Conservation (phyloP, 805 yeast species). For the Kluyveromyces aestuarii region DNA sequence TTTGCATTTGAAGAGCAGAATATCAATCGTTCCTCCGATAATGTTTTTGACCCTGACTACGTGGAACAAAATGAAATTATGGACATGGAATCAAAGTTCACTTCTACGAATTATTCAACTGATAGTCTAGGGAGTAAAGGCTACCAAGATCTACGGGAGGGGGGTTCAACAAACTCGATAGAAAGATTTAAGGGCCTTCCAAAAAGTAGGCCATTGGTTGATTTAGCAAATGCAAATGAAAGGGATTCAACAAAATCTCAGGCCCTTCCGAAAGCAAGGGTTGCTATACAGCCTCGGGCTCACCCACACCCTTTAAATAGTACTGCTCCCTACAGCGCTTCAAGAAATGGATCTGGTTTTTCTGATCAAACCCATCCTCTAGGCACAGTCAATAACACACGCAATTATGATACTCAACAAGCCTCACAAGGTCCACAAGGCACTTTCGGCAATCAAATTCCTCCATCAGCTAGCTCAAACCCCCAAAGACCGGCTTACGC, state of each 20-base stretch:
- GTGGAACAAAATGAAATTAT: conserved; percentile 22
- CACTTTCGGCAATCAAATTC: too few relatives aligned
- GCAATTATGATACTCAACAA: neutral
- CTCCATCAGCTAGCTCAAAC: too few relatives aligned
- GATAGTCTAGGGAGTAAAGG: conserved; percentile 1
- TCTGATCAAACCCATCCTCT: neutral
- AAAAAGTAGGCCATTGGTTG: neutral
- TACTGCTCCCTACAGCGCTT: neutral
- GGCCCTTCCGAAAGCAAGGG: neutral
- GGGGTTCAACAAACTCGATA: neutral
- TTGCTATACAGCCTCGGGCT: neutral
- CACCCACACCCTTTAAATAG: neutral
- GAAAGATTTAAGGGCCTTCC: neutral
- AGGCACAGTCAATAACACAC: neutral
- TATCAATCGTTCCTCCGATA: conserved; percentile 12
- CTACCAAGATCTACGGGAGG: neutral
- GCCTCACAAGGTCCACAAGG: neutral
- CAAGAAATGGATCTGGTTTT: neutral
- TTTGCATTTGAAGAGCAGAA: conserved; percentile 5
- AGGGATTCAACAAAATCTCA: neutral
- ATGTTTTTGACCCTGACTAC: conserved; percentile 26
- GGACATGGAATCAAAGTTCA: conserved; percentile 24
- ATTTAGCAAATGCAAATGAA: neutral
- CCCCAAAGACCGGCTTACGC: neutral
- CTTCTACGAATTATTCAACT: conserved; percentile 11